phyloP scores from a whole-genome alignment of 768 basidiomycete genomes.

The Mycena galopus region DNA sequence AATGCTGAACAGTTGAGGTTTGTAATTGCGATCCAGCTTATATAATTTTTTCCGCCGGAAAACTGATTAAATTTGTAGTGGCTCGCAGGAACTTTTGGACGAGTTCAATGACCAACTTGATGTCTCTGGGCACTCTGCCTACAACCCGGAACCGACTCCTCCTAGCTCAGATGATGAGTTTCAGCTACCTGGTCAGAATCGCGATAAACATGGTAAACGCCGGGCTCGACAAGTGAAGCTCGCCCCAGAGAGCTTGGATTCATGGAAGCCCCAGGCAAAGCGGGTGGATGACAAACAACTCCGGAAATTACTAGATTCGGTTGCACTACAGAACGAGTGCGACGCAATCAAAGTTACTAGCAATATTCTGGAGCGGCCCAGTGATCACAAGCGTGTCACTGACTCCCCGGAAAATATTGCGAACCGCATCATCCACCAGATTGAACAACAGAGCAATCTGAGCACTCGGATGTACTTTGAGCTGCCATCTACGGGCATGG shows the following conservation, averaged over 20 bases:
- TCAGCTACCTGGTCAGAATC: background rate
- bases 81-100: background rate
- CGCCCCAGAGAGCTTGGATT: too few species aligned
- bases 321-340: background rate
- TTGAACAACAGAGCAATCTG: conserved; percentile 17
- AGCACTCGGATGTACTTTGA: conserved; percentile 22
- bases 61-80: background rate
- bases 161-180: background rate
- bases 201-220: too few species aligned
- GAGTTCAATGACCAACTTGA: background rate
- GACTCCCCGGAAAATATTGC: background rate
- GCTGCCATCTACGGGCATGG: background rate
- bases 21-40: too few species aligned
- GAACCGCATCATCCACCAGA: background rate
- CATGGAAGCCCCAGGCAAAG: too few species aligned
- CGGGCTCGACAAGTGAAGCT: too few species aligned
- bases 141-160: background rate
- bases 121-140: too few species aligned
- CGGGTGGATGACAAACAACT: background rate
- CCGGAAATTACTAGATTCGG: background rate
- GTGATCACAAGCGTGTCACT: background rate
- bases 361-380: background rate
- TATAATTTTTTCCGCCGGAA: background rate
- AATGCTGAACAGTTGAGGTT: background rate
- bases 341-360: background rate